Evolutionary conservation across 805 yeast genomes (phyloP), one percentile per base, ranked within the genome.

Genomic region (Candida lessepsii): DNA sequence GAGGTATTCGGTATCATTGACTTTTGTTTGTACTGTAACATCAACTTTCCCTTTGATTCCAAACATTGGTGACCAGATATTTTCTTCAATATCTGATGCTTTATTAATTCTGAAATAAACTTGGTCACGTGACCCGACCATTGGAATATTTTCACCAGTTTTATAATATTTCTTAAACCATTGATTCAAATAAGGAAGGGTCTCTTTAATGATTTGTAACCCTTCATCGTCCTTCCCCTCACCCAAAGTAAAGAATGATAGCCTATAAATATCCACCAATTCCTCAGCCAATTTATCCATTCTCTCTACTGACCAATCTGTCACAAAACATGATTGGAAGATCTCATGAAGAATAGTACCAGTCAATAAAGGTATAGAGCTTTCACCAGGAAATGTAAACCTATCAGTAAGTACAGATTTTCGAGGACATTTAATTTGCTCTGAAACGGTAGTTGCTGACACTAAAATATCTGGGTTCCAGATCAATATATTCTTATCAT

Each of bases 11-110:
- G 45, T 27, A 9, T 41, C 37, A 4, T 14, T 16, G 7, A 73
- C 55, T 18, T 65, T 58, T 0, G 85, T 83, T 49, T 83, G 84
- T 2, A 88, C 72, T 0, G 96, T 88, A 2, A 83, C 96, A 64
- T 93, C 99, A 13, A 90, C 79, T 50, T 83, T 78, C 0, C 99
- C 99, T 49, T 87, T 78, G 7, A 93, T 61, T 0, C 99, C 99
- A 64, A 76, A 89, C 55, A 78, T 74, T 0, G 97, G 96, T 0
- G 97, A 87, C 88, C 95, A 81, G 10, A 93, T 82, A 51, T 81
- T 85, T 53, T 93, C 97, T 60, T 93, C 99, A 8, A 87, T 78
- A 53, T 86, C 96, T 24, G 87, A 65, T 7, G 89, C 75, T 42
- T 82, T 80, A 11, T 77, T 67, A 0, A 85, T 79, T 0, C 82